Evolutionary conservation across 345 rosid genomes (phyloP).

Genomic region (Cardamine chenopodiifolia): DNA sequence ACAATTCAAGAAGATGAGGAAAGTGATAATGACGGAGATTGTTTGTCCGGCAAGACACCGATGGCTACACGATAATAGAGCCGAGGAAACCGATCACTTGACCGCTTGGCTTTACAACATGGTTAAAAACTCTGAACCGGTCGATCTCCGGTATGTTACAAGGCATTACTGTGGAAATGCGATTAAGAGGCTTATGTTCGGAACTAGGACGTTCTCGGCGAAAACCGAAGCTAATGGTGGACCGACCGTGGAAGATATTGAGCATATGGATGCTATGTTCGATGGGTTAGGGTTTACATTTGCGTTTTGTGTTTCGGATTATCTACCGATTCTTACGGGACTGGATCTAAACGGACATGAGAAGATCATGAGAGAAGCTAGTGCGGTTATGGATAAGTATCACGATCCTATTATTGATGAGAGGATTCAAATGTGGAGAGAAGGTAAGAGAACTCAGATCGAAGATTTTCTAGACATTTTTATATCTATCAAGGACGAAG

Average conservation of each 20-base stretch:
- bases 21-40: slow-evolving; percentile 40
- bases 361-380: slow-evolving; percentile 42
- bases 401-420: slow-evolving; percentile 40
- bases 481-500: slow-evolving; percentile 39
- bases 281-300: slow-evolving; percentile 37
- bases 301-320: slow-evolving; percentile 44
- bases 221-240: slow-evolving; percentile 40
- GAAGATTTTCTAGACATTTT: slow-evolving; percentile 56
- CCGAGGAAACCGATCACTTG: slow-evolving; percentile 46
- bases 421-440: slow-evolving; percentile 42
- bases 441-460: slow-evolving; percentile 38
- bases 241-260: slow-evolving; percentile 48
- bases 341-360: slow-evolving; percentile 45
- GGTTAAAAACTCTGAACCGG: slow-evolving; percentile 15
- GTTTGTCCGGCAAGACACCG: slow-evolving; percentile 45
- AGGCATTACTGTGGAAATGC: slow-evolving; percentile 46
- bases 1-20: slow-evolving; percentile 50
- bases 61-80: slow-evolving; percentile 46
- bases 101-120: slow-evolving; percentile 44
- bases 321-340: slow-evolving; percentile 39
- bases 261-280: slow-evolving; percentile 47
- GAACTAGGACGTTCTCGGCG: slow-evolving; percentile 36
- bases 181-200: slow-evolving; percentile 45
- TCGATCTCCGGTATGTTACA: slow-evolving; percentile 44
- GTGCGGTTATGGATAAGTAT: slow-evolving; percentile 39